Base-by-base conservation (phyloP, 345 rosid species). In the Pistacia atlantica region DNA sequence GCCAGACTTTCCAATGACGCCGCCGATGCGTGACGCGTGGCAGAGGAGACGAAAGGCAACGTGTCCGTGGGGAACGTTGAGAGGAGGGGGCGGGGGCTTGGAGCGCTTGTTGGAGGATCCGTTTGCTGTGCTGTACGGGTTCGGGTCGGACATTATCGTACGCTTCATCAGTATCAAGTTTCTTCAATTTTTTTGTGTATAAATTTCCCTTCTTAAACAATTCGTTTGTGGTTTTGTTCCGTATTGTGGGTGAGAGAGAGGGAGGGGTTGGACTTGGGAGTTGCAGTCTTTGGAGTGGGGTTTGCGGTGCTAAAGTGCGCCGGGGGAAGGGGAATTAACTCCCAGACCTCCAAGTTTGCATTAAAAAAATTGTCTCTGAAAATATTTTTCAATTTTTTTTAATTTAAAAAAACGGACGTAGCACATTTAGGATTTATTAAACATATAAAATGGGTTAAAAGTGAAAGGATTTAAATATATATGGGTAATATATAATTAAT, bases 1-100 rank as follows among this genome's bases (percentile, higher is more conserved):
- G 20, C 98, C 98, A 13, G 95, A 86, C 87, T 89, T 95, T 0
- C 98, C 98, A 20, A 95, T 95, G 58, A 95, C 84, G 48, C 97
- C 97, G 2, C 98, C 97, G 59, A 95, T 84, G 16, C 90, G 89
- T 0, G 95, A 89, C 14, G 84, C 74, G 70, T 89, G 93, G 69
- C 95, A 91, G 18, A 93, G 91, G 65, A 93, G 83, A 46, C 97
- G 92, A 82, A 95, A 91, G 33, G 85, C 75, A 16, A 82, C 93
- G 81, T 91, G 91, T 1, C 91, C 93, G 4, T 82, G 80, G 2
- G 94, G 95, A 9, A 88, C 78, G 4, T 69, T 1, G 25, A 83
- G 72, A 48, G 95, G 85, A 28, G 83, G 65, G 5, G 81, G 79
- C 0, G 84, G 91, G 7, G 74, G 80, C 83, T 88, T 89, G 7